Percentiles rank a stretch among this genome's conserved stretches.
Conservation (phyloP, 306 rosid species). For the Citrullus mucosospermus region DNA sequence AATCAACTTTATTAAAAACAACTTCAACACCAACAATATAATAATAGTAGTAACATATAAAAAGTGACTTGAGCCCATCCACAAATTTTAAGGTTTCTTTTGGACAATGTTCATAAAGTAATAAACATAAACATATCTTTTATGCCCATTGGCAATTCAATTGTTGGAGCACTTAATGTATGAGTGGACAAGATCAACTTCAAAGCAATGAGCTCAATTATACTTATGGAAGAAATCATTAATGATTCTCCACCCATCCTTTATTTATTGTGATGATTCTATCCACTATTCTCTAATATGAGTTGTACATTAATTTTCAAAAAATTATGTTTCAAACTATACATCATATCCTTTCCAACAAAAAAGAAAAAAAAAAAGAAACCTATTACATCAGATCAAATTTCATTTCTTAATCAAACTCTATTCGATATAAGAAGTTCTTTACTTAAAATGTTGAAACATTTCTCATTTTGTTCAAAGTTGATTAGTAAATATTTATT, state of each 20-base stretch:
- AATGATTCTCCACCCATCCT: constrained; percentile 2
- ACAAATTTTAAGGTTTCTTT: neutral
- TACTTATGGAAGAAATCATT: neutral
- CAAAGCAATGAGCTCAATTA: neutral
- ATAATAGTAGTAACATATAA: neutral
- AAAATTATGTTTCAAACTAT: neutral
- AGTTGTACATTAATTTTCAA: neutral
- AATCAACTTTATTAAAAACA: too few relatives aligned
- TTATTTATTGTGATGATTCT: neutral
- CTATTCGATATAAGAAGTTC: neutral
- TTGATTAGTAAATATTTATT: too few relatives aligned
- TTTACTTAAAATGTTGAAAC: too few relatives aligned
- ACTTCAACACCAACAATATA: too few relatives aligned
- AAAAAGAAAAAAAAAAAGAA: too few relatives aligned
- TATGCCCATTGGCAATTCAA: neutral
- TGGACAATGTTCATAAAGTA: neutral
- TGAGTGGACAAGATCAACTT: constrained; percentile 1
- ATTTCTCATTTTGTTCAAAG: neutral
- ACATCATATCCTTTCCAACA: neutral
- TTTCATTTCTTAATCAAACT: neutral
- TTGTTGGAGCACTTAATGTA: constrained; percentile 5
- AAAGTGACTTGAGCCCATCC: neutral
- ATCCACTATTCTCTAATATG: neutral
- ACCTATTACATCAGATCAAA: too few relatives aligned
- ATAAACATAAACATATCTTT: neutral